Evolutionary conservation across 306 rosid genomes (phyloP), one percentile per base, ranked within the genome.

Genomic region (Malus sieversii): DNA sequence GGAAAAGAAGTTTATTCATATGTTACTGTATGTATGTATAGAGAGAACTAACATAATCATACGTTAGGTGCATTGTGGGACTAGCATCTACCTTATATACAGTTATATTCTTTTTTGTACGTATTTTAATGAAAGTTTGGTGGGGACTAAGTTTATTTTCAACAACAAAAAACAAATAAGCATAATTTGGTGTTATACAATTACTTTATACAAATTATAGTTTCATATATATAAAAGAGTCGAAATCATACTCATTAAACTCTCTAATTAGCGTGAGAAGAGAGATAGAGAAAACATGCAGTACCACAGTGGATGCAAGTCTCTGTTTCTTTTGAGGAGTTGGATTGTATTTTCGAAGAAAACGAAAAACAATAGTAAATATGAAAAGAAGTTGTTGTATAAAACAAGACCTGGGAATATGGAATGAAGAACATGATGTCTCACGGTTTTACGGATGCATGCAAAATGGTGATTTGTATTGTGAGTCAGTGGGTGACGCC

Each of bases 341-440:
- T 51, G 55, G 18, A 51, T 51, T 51, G 18, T 48, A 4, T 4
- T 51, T 51, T 51, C 1, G 20, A 51, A 51, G 55, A 51, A 25
- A 57, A 27, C 4, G 23, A 35, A 7, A 69, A 15, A 75, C 51
- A 66, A 33, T 8, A 52, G 12, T 14, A 19, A 38, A 55, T 11
- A 32, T 51, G 20, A 51, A 51, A 8, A 65, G 57, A 45, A 27
- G 19, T 13, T 7, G 42, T 18, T 64, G 68, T 64, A 27, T 51
- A 12, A 18, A 30, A 44, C 66, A 82, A 71, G 45, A 75, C 83
- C 84, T 84, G 83, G 90, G 51, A 35, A 5, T 45, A 58, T 10
- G 23, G 7, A 40, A 84, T 82, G 78, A 67, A 85, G 84, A 87
- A 83, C 18, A 60, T 58, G 38, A 32, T 81, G 85, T 87, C 91